Conservation (phyloP, 306 rosid species). For the Cicer chorassanicum region DNA sequence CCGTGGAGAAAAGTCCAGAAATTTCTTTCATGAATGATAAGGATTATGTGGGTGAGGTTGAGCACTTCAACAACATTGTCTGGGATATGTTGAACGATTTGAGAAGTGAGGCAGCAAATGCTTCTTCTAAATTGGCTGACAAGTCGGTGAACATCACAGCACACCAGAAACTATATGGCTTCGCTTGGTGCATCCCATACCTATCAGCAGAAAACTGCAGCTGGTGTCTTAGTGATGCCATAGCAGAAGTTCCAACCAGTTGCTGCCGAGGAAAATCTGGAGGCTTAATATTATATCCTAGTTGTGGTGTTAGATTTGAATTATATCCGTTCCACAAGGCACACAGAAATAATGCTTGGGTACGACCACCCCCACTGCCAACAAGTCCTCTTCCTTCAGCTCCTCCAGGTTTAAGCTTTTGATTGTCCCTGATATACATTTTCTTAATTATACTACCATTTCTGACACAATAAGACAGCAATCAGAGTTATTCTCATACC, state of each 20-base stretch:
- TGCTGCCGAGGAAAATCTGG: slow-evolving; percentile 27
- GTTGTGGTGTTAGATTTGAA: slow-evolving; percentile 12
- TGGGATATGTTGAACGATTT: slow-evolving; percentile 15
- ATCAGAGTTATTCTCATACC: neutral
- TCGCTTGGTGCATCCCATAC: slow-evolving; percentile 6
- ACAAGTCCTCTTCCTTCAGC: slow-evolving; percentile 14
- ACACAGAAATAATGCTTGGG: neutral
- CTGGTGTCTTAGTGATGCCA: slow-evolving; percentile 16
- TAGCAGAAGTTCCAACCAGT: slow-evolving; percentile 19
- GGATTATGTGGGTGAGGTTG: slow-evolving; percentile 1
- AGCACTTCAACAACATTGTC: slow-evolving; percentile 1
- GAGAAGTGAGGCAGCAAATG: slow-evolving; percentile 1
- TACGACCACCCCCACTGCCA: neutral
- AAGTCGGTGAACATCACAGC: neutral
- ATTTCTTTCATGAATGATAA: slow-evolving; percentile 2
- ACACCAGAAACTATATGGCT: slow-evolving; percentile 9
- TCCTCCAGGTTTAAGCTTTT: slow-evolving; percentile 41
- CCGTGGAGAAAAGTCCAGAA: slow-evolving; percentile 21
- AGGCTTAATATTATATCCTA: slow-evolving; percentile 13
- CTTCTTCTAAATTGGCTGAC: neutral
- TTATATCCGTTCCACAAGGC: slow-evolving; percentile 16
- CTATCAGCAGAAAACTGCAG: slow-evolving; percentile 15
- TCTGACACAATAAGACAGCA: neutral
- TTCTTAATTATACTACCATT: slow-evolving; percentile 1
- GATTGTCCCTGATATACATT: neutral